Evolutionary conservation across 108 stramenopile genomes (phyloP).

Genomic region (Pseudonitzschia pungens): DNA sequence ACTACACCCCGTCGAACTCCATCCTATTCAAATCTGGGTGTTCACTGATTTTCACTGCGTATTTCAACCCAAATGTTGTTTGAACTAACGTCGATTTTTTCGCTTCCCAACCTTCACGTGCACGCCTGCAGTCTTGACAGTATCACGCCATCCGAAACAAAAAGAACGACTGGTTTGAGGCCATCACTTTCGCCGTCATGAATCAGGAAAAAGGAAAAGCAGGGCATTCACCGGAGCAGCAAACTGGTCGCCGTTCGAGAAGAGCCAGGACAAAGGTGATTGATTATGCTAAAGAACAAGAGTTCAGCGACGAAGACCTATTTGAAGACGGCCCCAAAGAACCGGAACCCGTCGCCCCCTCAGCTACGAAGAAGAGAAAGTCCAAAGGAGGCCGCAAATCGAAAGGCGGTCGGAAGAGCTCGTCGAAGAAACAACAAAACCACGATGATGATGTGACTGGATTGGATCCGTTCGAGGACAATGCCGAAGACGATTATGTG

Average conservation of each 20-base stretch:
- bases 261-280: slow-evolving; percentile 50
- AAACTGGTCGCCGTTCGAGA: slow-evolving; percentile 36
- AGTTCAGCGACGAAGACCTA: slow-evolving; percentile 78
- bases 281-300: slow-evolving; percentile 77
- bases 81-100: too few relatives aligned
- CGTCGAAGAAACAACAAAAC: slow-evolving; percentile 17
- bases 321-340: slow-evolving; percentile 63
- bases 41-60: too few relatives aligned
- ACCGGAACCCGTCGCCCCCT: slow-evolving; percentile 20
- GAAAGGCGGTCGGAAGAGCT: slow-evolving; percentile 1
- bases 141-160: too few relatives aligned
- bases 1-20: too few relatives aligned
- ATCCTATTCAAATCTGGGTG: too few relatives aligned
- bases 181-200: not conserved
- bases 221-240: not conserved
- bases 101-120: too few relatives aligned
- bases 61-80: too few relatives aligned
- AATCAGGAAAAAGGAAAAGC: not conserved
- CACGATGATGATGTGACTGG: slow-evolving; percentile 12
- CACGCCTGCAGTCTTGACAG: too few relatives aligned
- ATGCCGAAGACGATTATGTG: slow-evolving; percentile 20
- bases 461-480: slow-evolving; percentile 24
- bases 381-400: slow-evolving; percentile 18
- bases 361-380: slow-evolving; percentile 35
- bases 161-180: too few relatives aligned